These are phyloP conservation scores for Flaveria robusta DNA, from an alignment of 129 eudicot species.

Conservation along the genomic window DNA sequence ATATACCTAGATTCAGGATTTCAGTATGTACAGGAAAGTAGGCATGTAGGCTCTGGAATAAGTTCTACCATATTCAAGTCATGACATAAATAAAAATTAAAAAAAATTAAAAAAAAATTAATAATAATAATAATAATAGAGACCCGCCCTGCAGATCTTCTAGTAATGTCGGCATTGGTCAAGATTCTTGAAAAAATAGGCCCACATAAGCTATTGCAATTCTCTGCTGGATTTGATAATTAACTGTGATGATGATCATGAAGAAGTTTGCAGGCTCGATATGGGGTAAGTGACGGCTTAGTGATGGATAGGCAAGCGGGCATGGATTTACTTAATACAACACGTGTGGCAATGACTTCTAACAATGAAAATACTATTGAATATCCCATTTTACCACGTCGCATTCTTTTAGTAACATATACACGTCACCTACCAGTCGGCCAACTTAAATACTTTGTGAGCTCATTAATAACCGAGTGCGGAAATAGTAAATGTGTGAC, in stretches of 20 bases:
- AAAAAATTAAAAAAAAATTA: too few species aligned
- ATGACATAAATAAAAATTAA: background rate
- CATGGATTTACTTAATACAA: constrained; percentile 16
- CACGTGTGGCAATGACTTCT: constrained; percentile 6
- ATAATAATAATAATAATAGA: too few species aligned
- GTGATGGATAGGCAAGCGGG: background rate
- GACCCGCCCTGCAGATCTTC: background rate
- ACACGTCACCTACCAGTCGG: constrained; percentile 12
- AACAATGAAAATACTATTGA: background rate
- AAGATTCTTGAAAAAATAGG: background rate
- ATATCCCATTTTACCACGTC: background rate
- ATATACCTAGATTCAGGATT: background rate
- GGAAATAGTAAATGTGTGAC: background rate
- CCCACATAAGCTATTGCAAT: background rate
- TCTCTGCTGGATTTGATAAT: constrained; percentile 10
- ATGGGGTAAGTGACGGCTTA: constrained; percentile 8
- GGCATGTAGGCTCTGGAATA: background rate
- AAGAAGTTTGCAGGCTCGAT: background rate
- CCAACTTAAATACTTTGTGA: background rate
- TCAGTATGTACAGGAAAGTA: background rate
- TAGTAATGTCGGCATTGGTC: background rate
- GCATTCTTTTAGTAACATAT: constrained; percentile 1
- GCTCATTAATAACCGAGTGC: constrained; percentile 17
- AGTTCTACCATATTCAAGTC: constrained; percentile 19
- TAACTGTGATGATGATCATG: constrained; percentile 1